Evolutionary conservation across 1,284 basidiomycete species (phyloP).

Genomic region (Malassezia dermatis): DNA sequence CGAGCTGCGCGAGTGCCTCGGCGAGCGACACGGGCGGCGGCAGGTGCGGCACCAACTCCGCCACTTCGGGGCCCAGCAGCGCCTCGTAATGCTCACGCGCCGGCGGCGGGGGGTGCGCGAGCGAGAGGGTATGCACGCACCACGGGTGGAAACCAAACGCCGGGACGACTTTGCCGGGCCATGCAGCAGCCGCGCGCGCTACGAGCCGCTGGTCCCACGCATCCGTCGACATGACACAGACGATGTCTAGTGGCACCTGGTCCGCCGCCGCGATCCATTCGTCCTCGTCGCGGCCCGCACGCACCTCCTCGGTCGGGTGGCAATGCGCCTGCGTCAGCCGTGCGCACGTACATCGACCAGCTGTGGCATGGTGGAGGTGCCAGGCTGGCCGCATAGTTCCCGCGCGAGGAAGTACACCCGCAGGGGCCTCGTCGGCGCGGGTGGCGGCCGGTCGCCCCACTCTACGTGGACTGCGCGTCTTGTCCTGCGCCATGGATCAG

Average conservation of each 20-base stretch:
- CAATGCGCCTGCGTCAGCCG: slow-evolving; percentile 24
- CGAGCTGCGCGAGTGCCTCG: slow-evolving; percentile 18
- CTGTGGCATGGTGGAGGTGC: background rate
- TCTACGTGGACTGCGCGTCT: background rate
- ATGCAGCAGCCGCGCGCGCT: slow-evolving; percentile 17
- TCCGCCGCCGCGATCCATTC: slow-evolving; percentile 17
- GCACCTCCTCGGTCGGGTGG: slow-evolving; percentile 38
- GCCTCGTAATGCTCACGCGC: slow-evolving; percentile 24
- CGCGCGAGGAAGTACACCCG: background rate
- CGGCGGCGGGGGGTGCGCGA: slow-evolving; percentile 17
- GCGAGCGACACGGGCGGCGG: slow-evolving; percentile 27
- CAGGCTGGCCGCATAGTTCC: slow-evolving; percentile 1
- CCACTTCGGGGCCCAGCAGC: slow-evolving; percentile 22
- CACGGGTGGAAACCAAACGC: slow-evolving; percentile 42
- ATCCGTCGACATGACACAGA: slow-evolving; percentile 39
- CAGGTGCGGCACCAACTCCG: slow-evolving; percentile 24
- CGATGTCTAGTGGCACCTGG: slow-evolving; percentile 5
- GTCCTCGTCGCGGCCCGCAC: slow-evolving; percentile 15
- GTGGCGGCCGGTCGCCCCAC: background rate
- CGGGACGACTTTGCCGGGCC: slow-evolving; percentile 19
- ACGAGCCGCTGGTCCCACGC: slow-evolving; percentile 32
- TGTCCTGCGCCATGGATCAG: slow-evolving; percentile 21
- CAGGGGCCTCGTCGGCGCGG: background rate
- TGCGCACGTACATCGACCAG: slow-evolving; percentile 7
- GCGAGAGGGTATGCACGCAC: slow-evolving; percentile 34